Evolutionary conservation across 2,329 filamentous ascomycete species (phyloP).

Genomic region (Botrytis medusae): DNA sequence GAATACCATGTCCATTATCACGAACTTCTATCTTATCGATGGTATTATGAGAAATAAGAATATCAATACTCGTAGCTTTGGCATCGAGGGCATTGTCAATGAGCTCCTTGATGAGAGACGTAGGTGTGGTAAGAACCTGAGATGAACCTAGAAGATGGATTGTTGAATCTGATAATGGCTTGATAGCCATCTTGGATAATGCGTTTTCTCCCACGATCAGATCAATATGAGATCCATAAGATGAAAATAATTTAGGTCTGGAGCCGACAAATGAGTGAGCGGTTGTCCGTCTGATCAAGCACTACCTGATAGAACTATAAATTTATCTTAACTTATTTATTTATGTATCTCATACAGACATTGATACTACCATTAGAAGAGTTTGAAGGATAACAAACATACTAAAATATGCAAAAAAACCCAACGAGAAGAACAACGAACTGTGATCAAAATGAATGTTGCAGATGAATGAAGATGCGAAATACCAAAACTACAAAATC

Average conservation of each 20-base stretch:
- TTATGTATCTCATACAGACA: not conserved
- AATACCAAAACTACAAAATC: not conserved
- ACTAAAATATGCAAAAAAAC: not conserved
- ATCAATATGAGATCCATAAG: not conserved
- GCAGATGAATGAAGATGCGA: not conserved
- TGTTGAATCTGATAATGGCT: constrained; percentile 49
- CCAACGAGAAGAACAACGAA: not conserved
- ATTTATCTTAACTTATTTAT: not conserved
- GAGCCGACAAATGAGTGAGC: not conserved
- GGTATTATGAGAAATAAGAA: constrained; percentile 64
- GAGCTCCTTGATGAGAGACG: constrained; percentile 70
- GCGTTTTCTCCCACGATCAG: too few relatives aligned
- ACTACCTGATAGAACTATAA: constrained; percentile 2
- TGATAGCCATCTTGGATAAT: constrained; percentile 43
- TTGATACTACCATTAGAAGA: not conserved
- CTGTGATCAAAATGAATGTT: not conserved
- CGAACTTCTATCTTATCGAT: constrained; percentile 68
- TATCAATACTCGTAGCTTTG: constrained; percentile 62
- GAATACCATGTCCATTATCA: constrained; percentile 74
- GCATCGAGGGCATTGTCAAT: constrained; percentile 77
- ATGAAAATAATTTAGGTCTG: not conserved
- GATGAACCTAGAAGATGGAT: constrained; percentile 60
- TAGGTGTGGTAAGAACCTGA: constrained; percentile 58
- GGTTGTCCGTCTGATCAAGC: not conserved
- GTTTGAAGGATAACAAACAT: not conserved